A percentile compares a stretch with the other conserved stretches of the same genome.
phyloP scores from a whole-genome alignment of 371 early-diverging fungal species.

The Apophysomyces trapeziformis region DNA sequence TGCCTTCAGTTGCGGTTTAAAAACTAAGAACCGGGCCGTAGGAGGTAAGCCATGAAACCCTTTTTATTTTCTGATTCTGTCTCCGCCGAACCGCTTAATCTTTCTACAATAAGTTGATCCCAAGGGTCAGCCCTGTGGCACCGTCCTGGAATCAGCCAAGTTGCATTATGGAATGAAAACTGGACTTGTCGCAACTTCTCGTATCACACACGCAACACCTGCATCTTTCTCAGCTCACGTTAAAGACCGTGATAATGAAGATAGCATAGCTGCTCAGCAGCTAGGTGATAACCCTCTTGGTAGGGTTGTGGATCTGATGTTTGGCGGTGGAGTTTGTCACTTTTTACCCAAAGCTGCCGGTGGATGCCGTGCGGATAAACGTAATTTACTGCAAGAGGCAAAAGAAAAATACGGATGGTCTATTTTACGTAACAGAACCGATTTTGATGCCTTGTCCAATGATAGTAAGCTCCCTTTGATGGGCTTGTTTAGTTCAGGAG shows the following conservation, averaged over 20 bases:
- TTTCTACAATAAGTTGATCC: conserved; percentile 48
- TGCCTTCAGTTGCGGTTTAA: conserved; percentile 83
- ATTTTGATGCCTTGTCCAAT: conserved; percentile 61
- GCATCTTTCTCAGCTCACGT: conserved; percentile 83
- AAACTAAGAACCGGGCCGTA: conserved; percentile 89
- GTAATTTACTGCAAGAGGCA: conserved; percentile 67
- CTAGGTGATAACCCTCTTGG: conserved; percentile 83
- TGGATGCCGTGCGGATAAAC: conserved; percentile 75
- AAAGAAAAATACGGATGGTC: conserved; percentile 62
- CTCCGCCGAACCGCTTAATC: neutral
- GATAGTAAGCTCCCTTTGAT: conserved; percentile 68
- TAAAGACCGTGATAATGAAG: conserved; percentile 70
- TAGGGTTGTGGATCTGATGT: conserved; percentile 79
- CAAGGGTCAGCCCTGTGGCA: conserved; percentile 78
- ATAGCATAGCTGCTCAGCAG: conserved; percentile 83
- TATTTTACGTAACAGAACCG: conserved; percentile 46
- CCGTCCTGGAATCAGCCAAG: conserved; percentile 92
- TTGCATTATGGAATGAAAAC: conserved; percentile 68
- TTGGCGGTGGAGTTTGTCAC: conserved; percentile 90
- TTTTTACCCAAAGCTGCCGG: conserved; percentile 69
- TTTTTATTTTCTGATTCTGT: neutral
- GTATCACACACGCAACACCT: conserved; percentile 90
- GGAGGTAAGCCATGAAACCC: conserved; percentile 43
- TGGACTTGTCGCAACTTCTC: conserved; percentile 87
- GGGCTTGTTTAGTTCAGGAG: conserved; percentile 73